Base-by-base conservation (phyloP, 208 protist genomes). In the Leishmania arabica region DNA sequence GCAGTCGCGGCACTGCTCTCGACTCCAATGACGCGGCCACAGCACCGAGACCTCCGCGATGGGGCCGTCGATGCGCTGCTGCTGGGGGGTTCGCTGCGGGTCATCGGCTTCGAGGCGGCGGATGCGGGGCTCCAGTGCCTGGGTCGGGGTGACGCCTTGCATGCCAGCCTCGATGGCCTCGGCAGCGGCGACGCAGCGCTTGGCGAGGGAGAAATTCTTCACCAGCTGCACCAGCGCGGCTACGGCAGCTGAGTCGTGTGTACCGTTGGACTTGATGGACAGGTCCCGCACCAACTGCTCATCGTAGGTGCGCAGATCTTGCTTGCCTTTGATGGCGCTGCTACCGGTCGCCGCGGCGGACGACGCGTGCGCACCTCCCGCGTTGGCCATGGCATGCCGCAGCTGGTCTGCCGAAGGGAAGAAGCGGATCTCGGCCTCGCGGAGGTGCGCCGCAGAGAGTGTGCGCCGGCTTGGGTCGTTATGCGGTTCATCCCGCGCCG, bases 281-380 rank as follows among this genome's bases (percentile, higher is more conserved):
- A 97, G 81, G 82, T 97, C 94, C 0, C 94, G 91, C 4, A 97
- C 76, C 13, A 97, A 87, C 87, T 97, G 94, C 77, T 92, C 91
- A 77, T 97, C 90, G 80, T 95, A 97, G 13, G 92, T 88, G 21
- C 76, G 47, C 15, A 79, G 76, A 64, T 45, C 56, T 47, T 42
- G 34, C 34, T 11, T 60, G 40, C 74, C 24, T n/a, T 47, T 17
- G 21, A 11, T 76, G 51, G 19, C 3, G 19, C 45, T 78, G 58
- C 15, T 42, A n/a, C 37, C 60, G 2, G 4, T 65, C 15, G 60
- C 74, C 5, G 54, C 53, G 34, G 66, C 34, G 2, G 19, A 34
- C 24, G n/a, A 34, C 42, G n/a, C 21, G 40, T n/a, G 68, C 13
- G 9, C 60, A 31, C 13, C 37, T 47, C 40, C n/a, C 31, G 54